Evolutionary conservation across 2,329 filamentous ascomycete genomes (phyloP), one percentile per base, ranked within the genome.

Genomic region (Leptographium radiaticola): DNA sequence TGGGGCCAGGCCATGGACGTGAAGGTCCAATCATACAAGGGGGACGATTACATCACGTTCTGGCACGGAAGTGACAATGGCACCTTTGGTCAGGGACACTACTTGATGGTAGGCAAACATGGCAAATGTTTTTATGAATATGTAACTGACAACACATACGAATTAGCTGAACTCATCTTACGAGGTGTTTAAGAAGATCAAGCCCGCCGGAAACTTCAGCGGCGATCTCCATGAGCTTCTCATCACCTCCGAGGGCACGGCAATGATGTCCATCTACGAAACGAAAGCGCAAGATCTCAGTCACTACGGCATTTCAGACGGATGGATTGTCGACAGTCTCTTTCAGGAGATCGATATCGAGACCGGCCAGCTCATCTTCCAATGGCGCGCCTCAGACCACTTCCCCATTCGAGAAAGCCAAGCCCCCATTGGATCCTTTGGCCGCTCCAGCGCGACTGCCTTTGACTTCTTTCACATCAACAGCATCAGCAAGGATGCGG

Each of bases 401-500:
- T 65, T 66, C n/a, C 44, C 51, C 33, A 46, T 60, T 25, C 55
- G 56, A 33, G 59, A 61, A 36, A 51, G 43, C 40, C 52, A 51
- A 12, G 55, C 57, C 12, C 51, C 51, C 11, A 47, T 50, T 30
- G 15, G 20, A 5, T 56, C 60, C 13, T 54, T 57, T 30, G 64
- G 64, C 6, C 61, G 56, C 31, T 63, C 60, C 39, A 59, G 59
- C 45, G 59, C 61, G 4, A 61, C 62, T 25, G 67, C 70, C 1
- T 80, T 75, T 65, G 76, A 81, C 61, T 79, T 71, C 56, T 79
- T 79, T 61, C 76, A 79, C 62, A 72, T 80, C 63, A 78, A 80
- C 64, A 75, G 74, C 39, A 65, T 80, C 33, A 72, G 77, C 59
- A 77, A 79, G 60, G 71, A 73, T 52, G 59, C 63, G 0, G 59